Conservation (phyloP, 805 yeast genomes). For the Candida boleticola region DNA sequence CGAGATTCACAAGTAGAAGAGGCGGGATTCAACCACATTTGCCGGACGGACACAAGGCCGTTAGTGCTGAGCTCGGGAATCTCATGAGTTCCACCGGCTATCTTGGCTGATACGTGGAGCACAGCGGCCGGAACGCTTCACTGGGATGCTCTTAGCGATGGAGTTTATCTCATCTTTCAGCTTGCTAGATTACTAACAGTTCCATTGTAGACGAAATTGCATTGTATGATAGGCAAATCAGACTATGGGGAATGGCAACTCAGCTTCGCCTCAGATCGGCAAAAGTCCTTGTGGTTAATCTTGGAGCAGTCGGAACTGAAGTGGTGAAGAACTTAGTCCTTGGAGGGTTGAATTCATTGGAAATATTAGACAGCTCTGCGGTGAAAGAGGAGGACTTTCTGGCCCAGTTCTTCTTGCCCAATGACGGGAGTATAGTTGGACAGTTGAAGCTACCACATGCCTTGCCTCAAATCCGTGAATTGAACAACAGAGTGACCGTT, state of each 20-base stretch:
- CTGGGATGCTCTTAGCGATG: no score
- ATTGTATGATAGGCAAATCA: conserved; percentile 88
- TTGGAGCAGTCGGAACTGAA: conserved; percentile 81
- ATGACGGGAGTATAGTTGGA: conserved; percentile 55
- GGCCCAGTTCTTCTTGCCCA: conserved; percentile 69
- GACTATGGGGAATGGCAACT: conserved; percentile 95
- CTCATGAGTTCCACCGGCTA: no score
- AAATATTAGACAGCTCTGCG: conserved; percentile 58
- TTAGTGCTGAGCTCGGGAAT: no score
- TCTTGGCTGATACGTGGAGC: no score
- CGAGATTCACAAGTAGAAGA: no score
- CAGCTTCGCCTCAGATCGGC: conserved; percentile 76
- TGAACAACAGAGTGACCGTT: conserved; percentile 77
- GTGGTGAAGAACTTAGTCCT: conserved; percentile 78
- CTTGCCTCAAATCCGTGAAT: conserved; percentile 55
- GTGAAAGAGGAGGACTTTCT: conserved; percentile 64
- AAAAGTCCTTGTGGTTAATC: conserved; percentile 62
- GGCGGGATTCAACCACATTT: no score
- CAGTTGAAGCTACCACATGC: conserved; percentile 53
- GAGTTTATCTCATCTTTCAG: no score
- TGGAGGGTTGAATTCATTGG: conserved; percentile 81
- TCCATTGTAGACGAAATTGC: conserved; percentile 83
- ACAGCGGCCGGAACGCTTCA: no score
- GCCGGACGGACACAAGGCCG: no score
- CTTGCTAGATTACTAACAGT: neutral